Conservation (phyloP, 2,329 filamentous ascomycete species). For the Fusarium torreyae region DNA sequence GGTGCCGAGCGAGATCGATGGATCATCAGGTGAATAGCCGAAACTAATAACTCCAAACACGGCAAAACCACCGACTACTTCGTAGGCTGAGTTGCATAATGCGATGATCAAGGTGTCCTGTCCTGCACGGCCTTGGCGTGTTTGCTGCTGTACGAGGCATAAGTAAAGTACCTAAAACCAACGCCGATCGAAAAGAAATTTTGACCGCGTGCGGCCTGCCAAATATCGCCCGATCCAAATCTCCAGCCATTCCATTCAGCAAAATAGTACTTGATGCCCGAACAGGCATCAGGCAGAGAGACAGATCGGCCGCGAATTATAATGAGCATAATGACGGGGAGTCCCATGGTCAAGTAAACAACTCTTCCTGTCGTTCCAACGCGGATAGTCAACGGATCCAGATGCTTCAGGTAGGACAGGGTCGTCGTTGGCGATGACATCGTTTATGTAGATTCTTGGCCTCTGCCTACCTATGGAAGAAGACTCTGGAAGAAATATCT, state of each 20-base stretch:
- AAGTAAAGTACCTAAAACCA: conserved; percentile 70
- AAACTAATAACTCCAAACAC: conserved; percentile 1
- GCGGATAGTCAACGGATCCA: conserved; percentile 2
- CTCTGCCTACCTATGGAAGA: conserved; percentile 62
- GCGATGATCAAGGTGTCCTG: neutral
- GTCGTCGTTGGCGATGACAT: neutral
- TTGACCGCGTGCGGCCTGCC: conserved; percentile 68
- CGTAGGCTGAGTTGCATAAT: neutral
- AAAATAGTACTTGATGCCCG: conserved; percentile 10
- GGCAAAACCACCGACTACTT: neutral
- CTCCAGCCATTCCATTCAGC: neutral
- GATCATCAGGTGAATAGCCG: neutral
- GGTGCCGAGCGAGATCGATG: neutral
- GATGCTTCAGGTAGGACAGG: neutral
- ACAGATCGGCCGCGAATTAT: neutral
- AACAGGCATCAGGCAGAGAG: neutral
- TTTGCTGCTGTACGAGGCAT: conserved; percentile 68
- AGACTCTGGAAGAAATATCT: conserved; percentile 65
- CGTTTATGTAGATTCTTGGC: conserved; percentile 5
- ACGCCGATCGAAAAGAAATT: conserved; percentile 59
- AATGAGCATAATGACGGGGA: fast-evolving
- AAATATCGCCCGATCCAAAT: conserved; percentile 42
- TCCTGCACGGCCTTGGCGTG: conserved; percentile 58
- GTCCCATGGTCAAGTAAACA: conserved; percentile 6
- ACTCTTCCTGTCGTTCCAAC: neutral